These are phyloP conservation scores for Heterobasidion irregulare DNA, from an alignment of 1,284 basidiomycete genomes.

Conservation along the genomic window DNA sequence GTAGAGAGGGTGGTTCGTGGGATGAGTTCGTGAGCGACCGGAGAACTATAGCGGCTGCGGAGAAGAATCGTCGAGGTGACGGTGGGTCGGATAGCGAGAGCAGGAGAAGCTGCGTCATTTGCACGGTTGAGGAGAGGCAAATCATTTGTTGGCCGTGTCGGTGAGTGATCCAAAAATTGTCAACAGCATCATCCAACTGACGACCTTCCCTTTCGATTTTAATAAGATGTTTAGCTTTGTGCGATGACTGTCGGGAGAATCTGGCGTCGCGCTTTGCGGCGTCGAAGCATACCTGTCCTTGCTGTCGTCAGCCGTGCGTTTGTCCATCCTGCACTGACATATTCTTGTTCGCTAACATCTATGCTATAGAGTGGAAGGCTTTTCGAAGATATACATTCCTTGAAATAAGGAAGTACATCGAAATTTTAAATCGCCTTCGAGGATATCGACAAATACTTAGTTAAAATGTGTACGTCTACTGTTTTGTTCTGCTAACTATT, in stretches of 20 bases:
- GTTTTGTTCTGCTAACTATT: not conserved
- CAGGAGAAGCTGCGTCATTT: conserved; percentile 57
- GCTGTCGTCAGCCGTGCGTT: conserved; percentile 59
- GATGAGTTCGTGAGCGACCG: conserved; percentile 17
- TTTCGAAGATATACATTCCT: conserved; percentile 51
- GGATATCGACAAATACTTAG: not conserved
- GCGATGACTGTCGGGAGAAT: conserved; percentile 64
- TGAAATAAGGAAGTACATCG: conserved; percentile 1
- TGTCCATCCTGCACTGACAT: not conserved
- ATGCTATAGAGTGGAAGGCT: conserved; percentile 56
- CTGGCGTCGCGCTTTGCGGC: conserved; percentile 53
- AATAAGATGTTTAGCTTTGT: conserved; percentile 61
- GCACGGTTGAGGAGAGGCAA: conserved; percentile 58
- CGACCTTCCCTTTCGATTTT: not conserved
- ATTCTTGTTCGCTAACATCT: not conserved
- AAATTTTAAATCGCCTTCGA: no score
- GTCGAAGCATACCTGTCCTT: conserved; percentile 66
- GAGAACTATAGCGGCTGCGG: conserved; percentile 8
- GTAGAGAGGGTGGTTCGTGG: conserved; percentile 12
- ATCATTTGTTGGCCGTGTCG: conserved; percentile 78
- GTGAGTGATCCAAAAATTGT: conserved; percentile 27
- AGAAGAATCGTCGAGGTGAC: conserved; percentile 3
- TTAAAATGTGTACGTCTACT: not conserved
- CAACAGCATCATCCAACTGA: no score
- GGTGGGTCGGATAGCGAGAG: conserved; percentile 22